Conservation (phyloP, 768 basidiomycete genomes). For the Chalciporus sphaerocephalus region DNA sequence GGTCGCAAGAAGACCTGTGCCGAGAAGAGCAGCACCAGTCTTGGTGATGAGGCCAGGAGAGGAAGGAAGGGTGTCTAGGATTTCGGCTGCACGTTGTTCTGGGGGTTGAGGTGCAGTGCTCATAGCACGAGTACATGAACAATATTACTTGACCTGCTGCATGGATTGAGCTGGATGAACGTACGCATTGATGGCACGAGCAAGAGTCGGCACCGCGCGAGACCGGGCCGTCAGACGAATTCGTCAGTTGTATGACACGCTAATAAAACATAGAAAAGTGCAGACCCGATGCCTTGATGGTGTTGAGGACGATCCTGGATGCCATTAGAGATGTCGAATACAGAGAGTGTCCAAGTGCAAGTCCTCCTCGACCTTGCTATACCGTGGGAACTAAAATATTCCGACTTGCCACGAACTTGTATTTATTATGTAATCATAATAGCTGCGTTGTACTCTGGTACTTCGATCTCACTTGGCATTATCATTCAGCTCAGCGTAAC, state of each 20-base stretch:
- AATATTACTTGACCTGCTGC: constrained; percentile 7
- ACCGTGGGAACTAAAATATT: constrained; percentile 31
- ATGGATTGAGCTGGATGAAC: constrained; percentile 19
- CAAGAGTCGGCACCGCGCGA: constrained; percentile 45
- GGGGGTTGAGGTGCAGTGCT: constrained; percentile 67
- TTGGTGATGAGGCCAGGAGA: constrained; percentile 90
- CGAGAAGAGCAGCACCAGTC: constrained; percentile 88
- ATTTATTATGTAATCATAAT: constrained; percentile 17
- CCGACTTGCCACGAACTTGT: constrained; percentile 27
- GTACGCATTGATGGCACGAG: constrained; percentile 47
- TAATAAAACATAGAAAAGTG: not conserved
- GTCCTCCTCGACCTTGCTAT: constrained; percentile 4
- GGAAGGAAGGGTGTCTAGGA: constrained; percentile 83
- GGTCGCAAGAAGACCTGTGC: constrained; percentile 81
- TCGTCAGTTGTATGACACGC: not conserved
- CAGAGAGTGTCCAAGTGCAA: constrained; percentile 6
- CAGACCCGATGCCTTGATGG: constrained; percentile 59
- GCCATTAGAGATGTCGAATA: constrained; percentile 42
- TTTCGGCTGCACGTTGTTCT: constrained; percentile 80
- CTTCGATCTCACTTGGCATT: not conserved
- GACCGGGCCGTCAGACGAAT: constrained; percentile 45
- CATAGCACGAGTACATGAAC: constrained; percentile 55
- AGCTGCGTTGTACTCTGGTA: not conserved
- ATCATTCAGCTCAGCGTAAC: not conserved
- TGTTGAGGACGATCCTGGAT: constrained; percentile 65